Conservation (phyloP, 2,329 filamentous ascomycete genomes). For the Hypoxylon sp. region DNA sequence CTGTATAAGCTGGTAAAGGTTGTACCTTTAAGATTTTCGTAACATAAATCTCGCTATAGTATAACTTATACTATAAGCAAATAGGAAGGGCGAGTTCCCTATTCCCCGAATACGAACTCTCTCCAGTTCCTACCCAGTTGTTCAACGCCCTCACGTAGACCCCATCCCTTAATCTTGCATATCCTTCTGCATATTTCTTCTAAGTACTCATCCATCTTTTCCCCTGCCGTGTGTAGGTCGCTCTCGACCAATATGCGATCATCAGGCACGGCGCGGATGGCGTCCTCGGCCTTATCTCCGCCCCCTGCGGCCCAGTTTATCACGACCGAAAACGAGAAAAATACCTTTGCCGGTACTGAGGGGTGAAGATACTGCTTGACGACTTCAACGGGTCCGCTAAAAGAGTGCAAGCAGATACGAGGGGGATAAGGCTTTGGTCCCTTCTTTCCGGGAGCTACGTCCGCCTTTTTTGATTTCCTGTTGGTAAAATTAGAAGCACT, state of each 20-base stretch:
- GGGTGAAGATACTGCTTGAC: conserved; percentile 84
- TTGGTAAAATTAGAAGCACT: conserved; percentile 35
- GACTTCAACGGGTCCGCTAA: conserved; percentile 82
- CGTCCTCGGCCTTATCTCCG: conserved; percentile 70
- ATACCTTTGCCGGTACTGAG: conserved; percentile 81
- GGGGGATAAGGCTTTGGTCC: conserved; percentile 80
- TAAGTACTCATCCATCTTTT: conserved; percentile 82
- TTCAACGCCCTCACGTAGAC: conserved; percentile 77
- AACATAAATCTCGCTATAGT: too few species aligned
- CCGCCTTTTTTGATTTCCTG: conserved; percentile 35
- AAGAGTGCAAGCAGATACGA: conserved; percentile 93
- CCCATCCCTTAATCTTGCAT: conserved; percentile 85
- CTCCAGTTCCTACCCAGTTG: conserved; percentile 82
- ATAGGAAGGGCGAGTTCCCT: too few species aligned
- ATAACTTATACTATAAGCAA: too few species aligned
- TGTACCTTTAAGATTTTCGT: too few species aligned
- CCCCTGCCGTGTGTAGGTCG: conserved; percentile 87
- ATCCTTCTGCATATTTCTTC: conserved; percentile 83
- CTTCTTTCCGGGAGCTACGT: conserved; percentile 20
- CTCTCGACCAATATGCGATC: conserved; percentile 89
- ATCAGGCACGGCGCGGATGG: conserved; percentile 81
- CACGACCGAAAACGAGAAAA: conserved; percentile 87
- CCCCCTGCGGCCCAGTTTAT: conserved; percentile 79
- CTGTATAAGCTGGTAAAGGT: too few species aligned
- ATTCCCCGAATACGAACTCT: conserved; percentile 78